phyloP scores from a whole-genome alignment of 176 grass and related monocot genomes.

The Eleusine indica region DNA sequence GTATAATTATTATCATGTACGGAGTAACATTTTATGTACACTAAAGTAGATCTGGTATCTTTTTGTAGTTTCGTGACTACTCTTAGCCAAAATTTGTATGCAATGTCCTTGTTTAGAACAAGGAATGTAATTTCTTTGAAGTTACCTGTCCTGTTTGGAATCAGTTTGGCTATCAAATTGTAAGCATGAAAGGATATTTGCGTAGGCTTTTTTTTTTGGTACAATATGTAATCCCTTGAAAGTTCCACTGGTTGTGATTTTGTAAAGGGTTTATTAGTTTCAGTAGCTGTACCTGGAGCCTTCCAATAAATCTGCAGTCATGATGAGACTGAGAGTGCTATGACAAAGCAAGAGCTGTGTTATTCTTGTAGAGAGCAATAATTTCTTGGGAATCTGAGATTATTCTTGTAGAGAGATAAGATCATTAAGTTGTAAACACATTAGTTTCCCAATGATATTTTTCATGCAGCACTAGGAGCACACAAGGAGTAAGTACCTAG shows the following conservation, averaged over 20 bases:
- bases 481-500: too few relatives aligned
- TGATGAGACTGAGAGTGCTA: background rate
- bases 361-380: background rate
- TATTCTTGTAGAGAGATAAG: background rate
- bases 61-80: background rate
- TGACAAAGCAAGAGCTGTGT: background rate
- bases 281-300: background rate
- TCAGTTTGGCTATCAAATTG: conserved; percentile 13
- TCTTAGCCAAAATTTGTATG: conserved; percentile 33
- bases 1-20: conserved; percentile 30
- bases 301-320: background rate
- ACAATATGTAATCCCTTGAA: conserved; percentile 31
- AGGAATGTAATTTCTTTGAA: conserved; percentile 8
- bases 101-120: background rate
- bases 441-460: background rate
- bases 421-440: background rate
- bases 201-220: conserved; percentile 1
- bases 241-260: background rate
- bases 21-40: conserved; percentile 17
- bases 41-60: background rate
- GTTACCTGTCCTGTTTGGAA: conserved; percentile 13
- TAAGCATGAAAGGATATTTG: background rate
- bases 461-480: too few relatives aligned
- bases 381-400: background rate
- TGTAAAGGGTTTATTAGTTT: background rate